Evolutionary conservation across 2,329 filamentous ascomycete genomes (phyloP).

Genomic region (Aureobasidium sp.): DNA sequence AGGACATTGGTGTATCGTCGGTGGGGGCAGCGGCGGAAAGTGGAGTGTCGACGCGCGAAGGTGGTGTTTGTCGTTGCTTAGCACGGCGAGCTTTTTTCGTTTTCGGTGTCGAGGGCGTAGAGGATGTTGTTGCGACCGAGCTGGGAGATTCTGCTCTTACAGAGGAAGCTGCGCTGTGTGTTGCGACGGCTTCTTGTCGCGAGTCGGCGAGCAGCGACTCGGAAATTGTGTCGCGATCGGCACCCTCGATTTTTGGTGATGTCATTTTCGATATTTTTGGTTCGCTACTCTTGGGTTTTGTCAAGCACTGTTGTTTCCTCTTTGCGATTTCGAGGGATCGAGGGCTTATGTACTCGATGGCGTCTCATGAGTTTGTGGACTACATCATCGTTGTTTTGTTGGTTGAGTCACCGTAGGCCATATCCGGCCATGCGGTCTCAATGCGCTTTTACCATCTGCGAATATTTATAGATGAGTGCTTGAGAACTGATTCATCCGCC

Average conservation of each 20-base stretch:
- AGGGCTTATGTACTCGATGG: background rate
- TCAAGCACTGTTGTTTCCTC: background rate
- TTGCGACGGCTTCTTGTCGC: slow-evolving; percentile 1
- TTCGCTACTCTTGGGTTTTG: background rate
- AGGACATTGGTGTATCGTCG: background rate
- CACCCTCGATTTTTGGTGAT: background rate
- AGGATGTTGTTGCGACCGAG: background rate
- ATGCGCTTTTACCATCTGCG: background rate
- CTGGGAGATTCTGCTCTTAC: background rate
- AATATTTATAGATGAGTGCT: too few species aligned
- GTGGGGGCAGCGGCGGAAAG: background rate
- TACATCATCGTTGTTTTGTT: background rate
- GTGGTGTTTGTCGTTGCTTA: background rate
- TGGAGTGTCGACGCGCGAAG: background rate
- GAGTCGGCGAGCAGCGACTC: background rate
- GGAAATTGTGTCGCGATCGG: background rate
- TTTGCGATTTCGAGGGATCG: background rate
- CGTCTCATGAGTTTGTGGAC: background rate
- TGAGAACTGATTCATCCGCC: too few species aligned
- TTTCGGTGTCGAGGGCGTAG: background rate
- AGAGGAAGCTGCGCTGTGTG: background rate
- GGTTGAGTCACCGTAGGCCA: background rate
- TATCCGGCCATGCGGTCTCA: background rate
- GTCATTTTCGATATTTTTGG: slow-evolving; percentile 4
- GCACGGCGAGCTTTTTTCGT: background rate